phyloP scores from a whole-genome alignment of 495 filamentous ascomycete genomes.

The Annulohypoxylon moriforme region DNA sequence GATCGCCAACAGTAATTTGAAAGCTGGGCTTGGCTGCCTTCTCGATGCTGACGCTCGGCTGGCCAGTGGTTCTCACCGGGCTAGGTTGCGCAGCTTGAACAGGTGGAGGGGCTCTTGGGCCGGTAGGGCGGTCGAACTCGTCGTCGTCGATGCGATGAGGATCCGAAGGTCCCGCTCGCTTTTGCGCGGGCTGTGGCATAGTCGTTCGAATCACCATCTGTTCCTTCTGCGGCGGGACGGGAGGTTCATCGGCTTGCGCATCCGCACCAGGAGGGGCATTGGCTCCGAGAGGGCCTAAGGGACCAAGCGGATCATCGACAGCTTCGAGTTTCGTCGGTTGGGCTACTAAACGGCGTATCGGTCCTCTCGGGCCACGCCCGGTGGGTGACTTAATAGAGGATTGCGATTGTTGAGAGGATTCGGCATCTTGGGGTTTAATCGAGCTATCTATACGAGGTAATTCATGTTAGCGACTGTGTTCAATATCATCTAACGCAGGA shows the following conservation, averaged over 20 bases:
- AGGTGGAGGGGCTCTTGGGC: constrained; percentile 76
- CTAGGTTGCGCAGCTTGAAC: constrained; percentile 73
- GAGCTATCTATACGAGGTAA: constrained; percentile 26
- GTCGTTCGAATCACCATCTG: constrained; percentile 69
- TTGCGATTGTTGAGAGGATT: constrained; percentile 45
- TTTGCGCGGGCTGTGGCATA: constrained; percentile 54
- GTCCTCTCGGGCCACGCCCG: constrained; percentile 46
- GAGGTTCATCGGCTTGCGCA: constrained; percentile 72
- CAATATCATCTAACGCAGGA: constrained; percentile 37
- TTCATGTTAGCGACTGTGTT: constrained; percentile 49
- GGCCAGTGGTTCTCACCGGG: constrained; percentile 68
- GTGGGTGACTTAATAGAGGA: constrained; percentile 49
- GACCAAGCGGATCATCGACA: constrained; percentile 85
- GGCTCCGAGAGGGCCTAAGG: constrained; percentile 83
- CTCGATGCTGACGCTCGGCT: constrained; percentile 87
- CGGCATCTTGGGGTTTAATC: constrained; percentile 39
- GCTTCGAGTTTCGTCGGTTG: constrained; percentile 88
- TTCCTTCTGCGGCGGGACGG: constrained; percentile 90
- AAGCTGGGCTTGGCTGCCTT: constrained; percentile 92
- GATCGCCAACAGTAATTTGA: constrained; percentile 93
- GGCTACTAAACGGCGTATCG: constrained; percentile 75
- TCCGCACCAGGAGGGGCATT: constrained; percentile 53
- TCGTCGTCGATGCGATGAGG: constrained; percentile 68
- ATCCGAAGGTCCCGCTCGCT: constrained; percentile 63
- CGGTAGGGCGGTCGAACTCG: constrained; percentile 51